These are phyloP conservation scores for Cinnamomum chago DNA, from an alignment of 164 flowering plant genomes.

Conservation along the genomic window DNA sequence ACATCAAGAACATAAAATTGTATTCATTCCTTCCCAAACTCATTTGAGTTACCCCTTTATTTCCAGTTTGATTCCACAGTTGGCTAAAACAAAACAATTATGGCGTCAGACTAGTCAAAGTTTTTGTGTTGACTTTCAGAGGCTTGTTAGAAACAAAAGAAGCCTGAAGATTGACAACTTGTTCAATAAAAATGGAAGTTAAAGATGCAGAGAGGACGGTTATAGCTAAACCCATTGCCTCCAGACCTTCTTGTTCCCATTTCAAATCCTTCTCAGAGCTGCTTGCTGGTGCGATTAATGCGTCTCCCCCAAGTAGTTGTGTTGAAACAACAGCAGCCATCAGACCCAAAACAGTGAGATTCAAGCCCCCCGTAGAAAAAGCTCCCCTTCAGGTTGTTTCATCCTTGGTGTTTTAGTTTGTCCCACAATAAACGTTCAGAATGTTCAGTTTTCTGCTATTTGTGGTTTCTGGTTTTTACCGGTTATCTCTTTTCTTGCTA, in stretches of 20 bases:
- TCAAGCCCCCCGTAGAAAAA: conserved; percentile 38
- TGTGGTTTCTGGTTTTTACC: neutral
- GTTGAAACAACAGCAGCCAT: conserved; percentile 55
- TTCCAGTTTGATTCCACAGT: no score
- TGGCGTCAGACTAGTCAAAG: neutral
- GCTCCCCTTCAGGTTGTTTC: conserved; percentile 25
- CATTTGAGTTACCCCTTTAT: no score
- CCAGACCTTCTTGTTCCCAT: conserved; percentile 68
- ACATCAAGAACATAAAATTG: no score
- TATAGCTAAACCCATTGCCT: conserved; percentile 78
- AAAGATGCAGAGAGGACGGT: conserved; percentile 59
- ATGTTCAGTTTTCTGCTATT: conserved; percentile 4
- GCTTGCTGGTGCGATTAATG: conserved; percentile 55
- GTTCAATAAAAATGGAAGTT: conserved; percentile 51
- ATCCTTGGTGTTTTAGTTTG: conserved; percentile 28
- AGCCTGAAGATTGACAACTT: conserved; percentile 10
- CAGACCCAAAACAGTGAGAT: conserved; percentile 78
- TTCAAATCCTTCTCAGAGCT: conserved; percentile 66
- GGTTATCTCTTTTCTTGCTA: neutral
- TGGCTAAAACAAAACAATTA: neutral
- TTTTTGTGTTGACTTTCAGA: neutral
- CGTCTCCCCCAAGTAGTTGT: conserved; percentile 37
- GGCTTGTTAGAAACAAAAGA: conserved; percentile 5
- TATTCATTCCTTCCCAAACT: no score
- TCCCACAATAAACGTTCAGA: neutral